Evolutionary conservation across 2,329 filamentous ascomycete genomes (phyloP).

Genomic region (Penicillium sclerotiorum): DNA sequence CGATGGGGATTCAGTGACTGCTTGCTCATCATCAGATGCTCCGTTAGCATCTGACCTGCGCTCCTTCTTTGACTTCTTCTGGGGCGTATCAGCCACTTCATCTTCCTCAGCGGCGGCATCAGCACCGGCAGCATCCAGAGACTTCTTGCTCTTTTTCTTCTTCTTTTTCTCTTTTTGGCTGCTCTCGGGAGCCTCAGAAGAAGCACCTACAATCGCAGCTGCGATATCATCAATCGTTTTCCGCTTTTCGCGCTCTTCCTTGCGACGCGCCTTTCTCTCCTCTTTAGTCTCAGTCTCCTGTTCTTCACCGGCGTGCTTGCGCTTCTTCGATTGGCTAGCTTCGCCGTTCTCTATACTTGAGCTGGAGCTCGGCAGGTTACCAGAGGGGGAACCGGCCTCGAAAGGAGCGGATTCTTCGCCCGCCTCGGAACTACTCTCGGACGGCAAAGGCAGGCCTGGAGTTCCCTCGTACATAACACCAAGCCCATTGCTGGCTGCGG

Average conservation of each 20-base stretch:
- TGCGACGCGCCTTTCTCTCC: background rate
- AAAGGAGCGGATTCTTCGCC: background rate
- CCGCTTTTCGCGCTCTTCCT: constrained; percentile 4
- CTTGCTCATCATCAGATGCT: too few species aligned
- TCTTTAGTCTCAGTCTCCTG: background rate
- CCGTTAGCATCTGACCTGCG: constrained; percentile 18
- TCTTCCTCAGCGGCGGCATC: constrained; percentile 7
- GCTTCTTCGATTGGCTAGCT: background rate
- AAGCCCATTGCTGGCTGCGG: background rate
- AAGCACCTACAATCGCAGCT: background rate
- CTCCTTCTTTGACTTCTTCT: constrained; percentile 11
- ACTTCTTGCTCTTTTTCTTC: constrained; percentile 9
- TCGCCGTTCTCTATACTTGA: background rate
- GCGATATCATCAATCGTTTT: constrained; percentile 2
- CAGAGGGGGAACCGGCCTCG: background rate
- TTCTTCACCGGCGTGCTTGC: background rate
- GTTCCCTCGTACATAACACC: background rate
- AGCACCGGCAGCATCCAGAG: background rate
- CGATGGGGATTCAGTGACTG: too few species aligned
- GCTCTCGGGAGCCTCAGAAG: background rate
- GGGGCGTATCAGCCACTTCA: constrained; percentile 17
- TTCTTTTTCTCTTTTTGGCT: constrained; percentile 7
- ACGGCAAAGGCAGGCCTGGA: background rate
- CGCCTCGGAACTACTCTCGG: too few species aligned
- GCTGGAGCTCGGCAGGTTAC: background rate